phyloP scores from a whole-genome alignment of 2,329 filamentous ascomycete genomes.

The Xylaria sp. region DNA sequence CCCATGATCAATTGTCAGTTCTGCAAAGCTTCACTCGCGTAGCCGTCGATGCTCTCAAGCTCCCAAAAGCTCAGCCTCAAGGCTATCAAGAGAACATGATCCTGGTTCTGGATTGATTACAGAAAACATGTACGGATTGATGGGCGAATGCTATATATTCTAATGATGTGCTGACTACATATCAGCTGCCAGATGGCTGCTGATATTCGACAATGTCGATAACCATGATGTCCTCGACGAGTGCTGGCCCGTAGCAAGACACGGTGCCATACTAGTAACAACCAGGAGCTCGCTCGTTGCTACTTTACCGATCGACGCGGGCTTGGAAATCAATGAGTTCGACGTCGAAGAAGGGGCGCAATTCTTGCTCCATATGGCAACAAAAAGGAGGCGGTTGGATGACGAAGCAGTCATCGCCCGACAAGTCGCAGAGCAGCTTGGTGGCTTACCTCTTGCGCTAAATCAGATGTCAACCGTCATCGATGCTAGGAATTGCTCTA shows the following conservation, averaged over 20 bases:
- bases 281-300: background rate
- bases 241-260: background rate
- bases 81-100: slow-evolving; percentile 1
- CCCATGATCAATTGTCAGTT: background rate
- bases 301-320: background rate
- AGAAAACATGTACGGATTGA: slow-evolving; percentile 5
- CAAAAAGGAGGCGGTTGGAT: background rate
- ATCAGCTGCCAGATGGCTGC: slow-evolving; percentile 7
- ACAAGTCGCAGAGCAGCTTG: background rate
- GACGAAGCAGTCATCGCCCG: background rate
- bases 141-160: background rate
- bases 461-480: too few relatives aligned
- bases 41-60: slow-evolving; percentile 9
- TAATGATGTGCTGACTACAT: background rate
- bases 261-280: slow-evolving; percentile 8
- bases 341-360: background rate
- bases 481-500: too few relatives aligned
- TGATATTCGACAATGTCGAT: slow-evolving; percentile 8
- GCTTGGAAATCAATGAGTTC: slow-evolving; percentile 2
- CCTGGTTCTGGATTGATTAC: background rate
- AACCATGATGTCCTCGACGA: background rate
- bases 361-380: slow-evolving; percentile 1
- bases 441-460: background rate
- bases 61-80: background rate
- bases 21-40: background rate